Evolutionary conservation across 1,284 basidiomycete species (phyloP), one percentile per base, ranked within the genome.

Genomic region (Ganoderma multipileum): DNA sequence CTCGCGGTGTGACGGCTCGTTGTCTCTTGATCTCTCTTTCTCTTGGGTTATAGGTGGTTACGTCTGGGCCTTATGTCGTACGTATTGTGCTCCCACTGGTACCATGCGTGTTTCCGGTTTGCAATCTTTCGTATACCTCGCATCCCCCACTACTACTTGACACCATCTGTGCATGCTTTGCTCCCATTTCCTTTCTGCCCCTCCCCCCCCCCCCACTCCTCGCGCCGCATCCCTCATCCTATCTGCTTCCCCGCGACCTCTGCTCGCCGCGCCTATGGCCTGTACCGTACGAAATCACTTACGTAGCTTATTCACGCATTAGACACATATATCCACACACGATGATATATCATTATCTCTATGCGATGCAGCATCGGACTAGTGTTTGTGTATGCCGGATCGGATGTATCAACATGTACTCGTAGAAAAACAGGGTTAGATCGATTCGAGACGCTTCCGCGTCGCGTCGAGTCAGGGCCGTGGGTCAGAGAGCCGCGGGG

Each of bases 301-400:
- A 70, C 71, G 14, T 72, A 72, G 71, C 69, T 57, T 72, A 72
- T 64, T 68, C 68, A 67, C 68, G 71, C 60, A 55, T 66, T 68
- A 67, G 64, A 61, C 64, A 66, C 68, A 64, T 72, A 72, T 72
- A 72, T 72, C 71, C 65, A 70, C 70, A 72, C 71, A 72, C 71
- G 71, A 69, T 41, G 71, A 68, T 72, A 72, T 72, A 72, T 72
- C 69, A 63, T 62, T 72, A 72, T 63, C 54, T 55, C 38, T 47
- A 9, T 42, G 16, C n/a, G 47, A 23, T 50, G 47, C 47, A 50
- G 55, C 55, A 58, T 30, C 28, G 30, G 33, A 58, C 55, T 50
- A 50, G 55, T 38, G 33, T 11, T 38, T 36, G 16, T 57, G 30
- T 58, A 58, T 20, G 33, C 55, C 30, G 33, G 30, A 18, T 18